Evolutionary conservation across 1,139 yeast genomes (phyloP), one percentile per base, ranked within the genome.

Genomic region (Saccharomyces hybrid): DNA sequence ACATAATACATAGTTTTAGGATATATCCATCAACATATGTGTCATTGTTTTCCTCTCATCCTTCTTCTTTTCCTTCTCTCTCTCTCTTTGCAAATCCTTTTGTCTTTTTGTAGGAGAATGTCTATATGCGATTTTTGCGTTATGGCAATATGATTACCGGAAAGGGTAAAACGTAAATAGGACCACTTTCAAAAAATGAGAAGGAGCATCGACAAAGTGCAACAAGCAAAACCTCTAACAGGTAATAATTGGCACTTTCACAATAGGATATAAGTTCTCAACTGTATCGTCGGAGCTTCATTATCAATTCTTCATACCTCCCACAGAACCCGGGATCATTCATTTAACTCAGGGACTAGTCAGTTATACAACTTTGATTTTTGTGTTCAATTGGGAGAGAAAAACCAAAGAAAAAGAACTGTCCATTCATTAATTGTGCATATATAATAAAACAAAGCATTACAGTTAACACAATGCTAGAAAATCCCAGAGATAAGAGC

Each of bases 171-270:
- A 38, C 2, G 42, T 38, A 38, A 38, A 38, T 38, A 38, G 42
- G 42, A 38, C 25, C 5, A 8, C 11, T 38, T 6, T 2, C 42
- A 38, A 16, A 38, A 38, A 38, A 38, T 38, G 20, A 16, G 42
- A 38, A 8, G 42, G 42, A 38, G 42, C 42, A 38, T 38, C 42
- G 42, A 38, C 2, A 38, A 38, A 38, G 8, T 38, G 42, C 23
- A 38, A 38, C 42, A 8, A 38, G 42, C 23, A 38, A 38, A 38
- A 38, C 42, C 23, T 38, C 42, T 8, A 23, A 38, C 7, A 41
- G 53, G 50, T 48, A 54, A 41, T 6, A n/a, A 27, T 30, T 42
- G 20, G 47, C 51, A 52, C 49, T 53, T 52, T 54, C 55, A 52
- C 57, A 54, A 54, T 48, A 51, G 49, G 11, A n/a, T 5, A 44